Evolutionary conservation across 805 yeast species (phyloP), one percentile per base, ranked within the genome.

Genomic region (Metschnikowia peoriensis): DNA sequence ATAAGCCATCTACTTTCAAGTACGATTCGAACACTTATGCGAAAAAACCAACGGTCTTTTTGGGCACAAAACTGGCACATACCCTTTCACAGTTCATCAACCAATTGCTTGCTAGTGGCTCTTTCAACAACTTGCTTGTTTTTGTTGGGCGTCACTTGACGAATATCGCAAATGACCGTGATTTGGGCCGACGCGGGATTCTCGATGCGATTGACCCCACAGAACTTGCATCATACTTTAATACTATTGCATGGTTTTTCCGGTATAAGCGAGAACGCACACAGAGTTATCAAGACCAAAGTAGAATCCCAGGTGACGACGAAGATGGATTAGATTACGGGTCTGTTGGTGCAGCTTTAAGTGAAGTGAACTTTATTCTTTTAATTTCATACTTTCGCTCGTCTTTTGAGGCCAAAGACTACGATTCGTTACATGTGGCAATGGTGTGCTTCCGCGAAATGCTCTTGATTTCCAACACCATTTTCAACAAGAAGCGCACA

Each of bases 181-280:
- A 52, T 27, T 17, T 52, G 34, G 60, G 60, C 17, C 44, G 58
- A 15, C 46, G 66, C 28, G 65, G 68, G 17, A 73, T 72, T 41
- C 62, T 71, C 16, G 59, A 61, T 2, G 53, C 58, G 4, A 55
- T 69, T n/a, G 75, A 72, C 53, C 67, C 65, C 14, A 68, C 70
- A 44, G 76, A 73, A 46, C 68, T 66, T 41, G 77, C 79, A 1
- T 60, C 64, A 43, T 91, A 79, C 62, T 78, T 88, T 41, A 74
- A 80, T 52, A 71, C 88, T 6, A 70, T 80, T 6, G 76, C 89
- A 1, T 93, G 97, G 97, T 85, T 90, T 59, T 71, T 90, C 45
- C 78, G 78, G 35, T 89, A 82, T 53, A 89, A 87, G 59, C 71
- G 86, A 17, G 68, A 66, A 46, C 57, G 59, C 15, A 43, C 50